These are phyloP conservation scores for Pichia sp. DNA, from an alignment of 1,139 yeast species.

Conservation along the genomic window DNA sequence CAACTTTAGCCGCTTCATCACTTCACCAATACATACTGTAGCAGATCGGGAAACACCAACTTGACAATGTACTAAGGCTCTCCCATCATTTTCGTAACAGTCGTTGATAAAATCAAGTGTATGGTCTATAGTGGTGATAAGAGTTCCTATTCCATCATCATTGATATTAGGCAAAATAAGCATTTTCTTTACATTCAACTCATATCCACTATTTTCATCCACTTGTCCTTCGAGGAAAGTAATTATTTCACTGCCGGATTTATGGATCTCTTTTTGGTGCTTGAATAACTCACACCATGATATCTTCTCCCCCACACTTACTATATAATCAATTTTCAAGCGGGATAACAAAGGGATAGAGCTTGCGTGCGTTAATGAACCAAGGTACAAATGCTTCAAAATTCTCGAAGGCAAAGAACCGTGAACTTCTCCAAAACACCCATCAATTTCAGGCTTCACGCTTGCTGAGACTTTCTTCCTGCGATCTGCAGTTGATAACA, in stretches of 20 bases:
- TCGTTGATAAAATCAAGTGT: conserved; percentile 42
- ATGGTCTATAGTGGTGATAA: conserved; percentile 36
- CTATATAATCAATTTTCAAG: conserved; percentile 68
- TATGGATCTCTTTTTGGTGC: conserved; percentile 20
- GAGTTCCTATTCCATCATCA: conserved; percentile 49
- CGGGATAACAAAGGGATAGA: conserved; percentile 57
- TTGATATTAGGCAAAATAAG: conserved; percentile 41
- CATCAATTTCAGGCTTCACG: conserved; percentile 11
- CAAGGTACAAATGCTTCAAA: conserved; percentile 78
- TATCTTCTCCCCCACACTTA: conserved; percentile 85
- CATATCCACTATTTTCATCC: conserved; percentile 25
- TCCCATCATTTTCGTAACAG: conserved; percentile 37
- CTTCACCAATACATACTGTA: conserved; percentile 83
- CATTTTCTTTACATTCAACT: conserved; percentile 37
- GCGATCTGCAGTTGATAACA: neutral
- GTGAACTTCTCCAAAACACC: conserved; percentile 26
- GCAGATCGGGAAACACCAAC: conserved; percentile 93
- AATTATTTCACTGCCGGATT: conserved; percentile 29
- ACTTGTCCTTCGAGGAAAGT: conserved; percentile 23
- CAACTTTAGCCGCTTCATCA: conserved; percentile 67
- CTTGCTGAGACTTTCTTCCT: neutral
- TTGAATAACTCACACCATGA: conserved; percentile 48
- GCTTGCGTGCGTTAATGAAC: conserved; percentile 80
- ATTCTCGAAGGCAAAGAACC: conserved; percentile 74
- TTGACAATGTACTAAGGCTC: conserved; percentile 77